Evolutionary conservation across 1,284 basidiomycete species (phyloP).

Genomic region (Ustilago hordei): DNA sequence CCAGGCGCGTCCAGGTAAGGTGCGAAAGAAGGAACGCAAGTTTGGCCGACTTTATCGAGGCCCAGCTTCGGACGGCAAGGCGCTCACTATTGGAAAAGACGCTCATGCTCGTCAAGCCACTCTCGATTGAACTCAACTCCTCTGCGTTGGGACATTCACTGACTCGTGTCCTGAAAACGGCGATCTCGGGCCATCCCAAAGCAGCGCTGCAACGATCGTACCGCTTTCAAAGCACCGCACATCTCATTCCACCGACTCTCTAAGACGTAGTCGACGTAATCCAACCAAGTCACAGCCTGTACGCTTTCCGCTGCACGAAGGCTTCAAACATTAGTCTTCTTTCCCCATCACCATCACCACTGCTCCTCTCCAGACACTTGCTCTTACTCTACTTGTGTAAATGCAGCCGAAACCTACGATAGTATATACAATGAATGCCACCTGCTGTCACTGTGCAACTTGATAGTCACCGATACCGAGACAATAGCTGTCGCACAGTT

Average conservation of each 20-base stretch:
- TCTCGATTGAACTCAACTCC: no score
- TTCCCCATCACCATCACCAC: not conserved
- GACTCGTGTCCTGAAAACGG: not conserved
- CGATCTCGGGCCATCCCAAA: not conserved
- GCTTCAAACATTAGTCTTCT: not conserved
- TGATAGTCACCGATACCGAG: no score
- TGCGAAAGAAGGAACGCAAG: not conserved
- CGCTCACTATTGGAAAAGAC: no score
- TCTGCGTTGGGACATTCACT: no score
- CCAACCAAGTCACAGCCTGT: not conserved
- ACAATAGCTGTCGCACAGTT: no score
- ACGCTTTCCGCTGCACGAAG: no score
- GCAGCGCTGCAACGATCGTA: not conserved
- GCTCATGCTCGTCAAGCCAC: no score
- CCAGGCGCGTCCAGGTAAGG: constrained; percentile 6
- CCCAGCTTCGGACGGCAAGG: no score
- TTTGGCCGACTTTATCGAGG: no score
- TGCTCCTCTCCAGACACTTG: not conserved
- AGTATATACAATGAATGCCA: no score
- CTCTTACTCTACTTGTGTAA: constrained; percentile 12
- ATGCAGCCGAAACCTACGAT: no score
- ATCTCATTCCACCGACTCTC: not conserved
- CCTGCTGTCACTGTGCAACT: no score
- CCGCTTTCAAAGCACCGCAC: not conserved
- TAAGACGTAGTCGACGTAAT: not conserved